Percentiles rank a stretch among this genome's conserved stretches.
Evolutionary conservation across 352 stramenopile species (phyloP).

Genomic region (Phytophthora ramorum): DNA sequence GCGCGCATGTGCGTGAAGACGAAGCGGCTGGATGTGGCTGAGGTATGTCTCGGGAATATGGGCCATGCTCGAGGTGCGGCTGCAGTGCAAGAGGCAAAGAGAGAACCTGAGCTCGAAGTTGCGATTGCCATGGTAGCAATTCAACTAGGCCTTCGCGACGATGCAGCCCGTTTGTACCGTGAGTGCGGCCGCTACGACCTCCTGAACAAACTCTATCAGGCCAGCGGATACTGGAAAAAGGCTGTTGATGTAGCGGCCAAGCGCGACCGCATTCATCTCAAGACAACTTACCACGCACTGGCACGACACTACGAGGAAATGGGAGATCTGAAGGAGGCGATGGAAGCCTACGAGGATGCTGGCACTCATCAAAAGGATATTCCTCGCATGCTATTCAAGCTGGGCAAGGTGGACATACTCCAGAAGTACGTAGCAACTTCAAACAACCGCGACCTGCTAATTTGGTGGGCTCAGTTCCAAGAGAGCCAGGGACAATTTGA

Average conservation of each 20-base stretch:
- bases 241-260: conserved; percentile 89
- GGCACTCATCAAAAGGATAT: conserved; percentile 92
- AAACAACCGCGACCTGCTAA: conserved; percentile 86
- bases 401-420: conserved; percentile 88
- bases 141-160: conserved; percentile 92
- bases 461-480: conserved; percentile 95
- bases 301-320: conserved; percentile 92
- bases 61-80: conserved; percentile 90
- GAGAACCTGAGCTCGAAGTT: conserved; percentile 79
- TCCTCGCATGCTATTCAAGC: conserved; percentile 93
- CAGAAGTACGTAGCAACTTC: conserved; percentile 92
- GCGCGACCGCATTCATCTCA: conserved; percentile 92
- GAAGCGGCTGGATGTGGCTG: conserved; percentile 93
- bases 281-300: conserved; percentile 90
- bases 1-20: conserved; percentile 97
- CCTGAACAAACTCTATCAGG: conserved; percentile 93
- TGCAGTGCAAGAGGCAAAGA: conserved; percentile 84
- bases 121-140: conserved; percentile 93
- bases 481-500: conserved; percentile 92
- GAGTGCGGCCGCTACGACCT: conserved; percentile 93
- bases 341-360: conserved; percentile 92
- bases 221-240: conserved; percentile 92
- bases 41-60: conserved; percentile 96
- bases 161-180: conserved; percentile 91
- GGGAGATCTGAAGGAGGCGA: conserved; percentile 89